A percentile compares a stretch with the other conserved stretches of the same genome.
phyloP scores from a whole-genome alignment of 495 filamentous ascomycete genomes.

The Penicillium odoratum region DNA sequence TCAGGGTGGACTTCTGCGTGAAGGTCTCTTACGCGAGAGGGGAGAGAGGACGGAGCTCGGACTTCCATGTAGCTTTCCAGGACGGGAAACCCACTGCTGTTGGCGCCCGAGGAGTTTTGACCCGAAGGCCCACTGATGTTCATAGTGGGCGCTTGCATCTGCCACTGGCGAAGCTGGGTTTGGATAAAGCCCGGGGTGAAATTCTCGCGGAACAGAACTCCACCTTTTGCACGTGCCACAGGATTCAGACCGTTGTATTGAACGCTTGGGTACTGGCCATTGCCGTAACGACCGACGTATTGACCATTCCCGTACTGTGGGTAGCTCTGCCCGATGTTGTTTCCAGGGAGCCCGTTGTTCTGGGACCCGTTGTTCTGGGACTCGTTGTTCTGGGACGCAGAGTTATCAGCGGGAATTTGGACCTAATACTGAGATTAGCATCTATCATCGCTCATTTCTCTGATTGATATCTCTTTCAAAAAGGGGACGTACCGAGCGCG shows the following conservation, averaged over 20 bases:
- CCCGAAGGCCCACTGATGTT: background rate
- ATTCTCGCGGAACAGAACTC: background rate
- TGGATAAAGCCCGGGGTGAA: background rate
- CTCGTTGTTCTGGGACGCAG: background rate
- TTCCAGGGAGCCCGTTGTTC: background rate
- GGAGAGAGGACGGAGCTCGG: no score
- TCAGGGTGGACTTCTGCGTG: background rate
- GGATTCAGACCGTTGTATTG: background rate
- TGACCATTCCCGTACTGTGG: background rate
- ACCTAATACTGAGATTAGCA: background rate
- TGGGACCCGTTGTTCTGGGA: no score
- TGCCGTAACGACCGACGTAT: background rate
- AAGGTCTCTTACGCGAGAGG: background rate
- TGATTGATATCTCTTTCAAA: background rate
- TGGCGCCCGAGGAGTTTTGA: background rate
- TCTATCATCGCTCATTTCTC: background rate
- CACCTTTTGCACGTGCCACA: background rate
- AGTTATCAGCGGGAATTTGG: background rate
- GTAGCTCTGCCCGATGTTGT: background rate
- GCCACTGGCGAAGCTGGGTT: background rate
- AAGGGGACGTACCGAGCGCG: constrained; percentile 26
- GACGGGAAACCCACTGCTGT: background rate
- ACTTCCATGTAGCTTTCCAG: background rate
- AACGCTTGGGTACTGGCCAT: background rate
- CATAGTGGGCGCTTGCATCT: background rate